Evolutionary conservation across 2,329 filamentous ascomycete genomes (phyloP).

Genomic region (Claviceps monticola): DNA sequence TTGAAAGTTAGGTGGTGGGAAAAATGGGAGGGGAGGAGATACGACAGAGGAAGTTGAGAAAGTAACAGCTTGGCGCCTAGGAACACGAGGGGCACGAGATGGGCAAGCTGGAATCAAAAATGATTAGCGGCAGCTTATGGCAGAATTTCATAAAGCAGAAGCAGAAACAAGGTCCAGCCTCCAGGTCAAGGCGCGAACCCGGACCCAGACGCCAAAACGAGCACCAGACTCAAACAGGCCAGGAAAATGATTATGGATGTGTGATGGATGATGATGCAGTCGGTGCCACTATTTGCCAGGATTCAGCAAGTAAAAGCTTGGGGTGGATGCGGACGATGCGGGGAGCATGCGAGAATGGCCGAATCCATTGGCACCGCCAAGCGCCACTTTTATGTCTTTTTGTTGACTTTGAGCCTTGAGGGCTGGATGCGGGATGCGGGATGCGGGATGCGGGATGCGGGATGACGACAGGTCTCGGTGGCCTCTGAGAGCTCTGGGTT

Average conservation of each 20-base stretch:
- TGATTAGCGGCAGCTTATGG: background rate
- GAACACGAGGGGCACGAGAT: constrained; percentile 34
- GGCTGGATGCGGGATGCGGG: background rate
- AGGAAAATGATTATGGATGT: background rate
- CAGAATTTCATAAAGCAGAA: constrained; percentile 21
- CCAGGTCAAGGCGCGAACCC: background rate
- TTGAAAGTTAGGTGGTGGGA: constrained; percentile 3
- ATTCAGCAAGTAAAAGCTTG: constrained; percentile 3
- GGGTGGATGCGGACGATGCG: constrained; percentile 5
- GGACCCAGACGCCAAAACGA: background rate
- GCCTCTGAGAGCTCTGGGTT: too few species aligned
- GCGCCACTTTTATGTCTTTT: constrained; percentile 4
- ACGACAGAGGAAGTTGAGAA: constrained; percentile 11
- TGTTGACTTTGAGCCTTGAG: background rate
- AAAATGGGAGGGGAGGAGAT: constrained; percentile 7
- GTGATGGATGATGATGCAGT: constrained; percentile 5
- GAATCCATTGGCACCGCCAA: constrained; percentile 4
- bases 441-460: background rate
- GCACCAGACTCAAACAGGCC: background rate
- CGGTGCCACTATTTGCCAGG: constrained; percentile 5
- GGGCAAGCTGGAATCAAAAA: constrained; percentile 27
- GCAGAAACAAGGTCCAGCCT: background rate
- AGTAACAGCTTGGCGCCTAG: constrained; percentile 31
- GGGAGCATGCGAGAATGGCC: constrained; percentile 5
- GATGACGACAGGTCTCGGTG: too few species aligned